Percentiles rank a stretch among this genome's conserved stretches.
These are phyloP conservation scores for Thermomucor indicae-seudaticae DNA, from an alignment of 371 early-diverging fungal genomes.

Conservation along the genomic window DNA sequence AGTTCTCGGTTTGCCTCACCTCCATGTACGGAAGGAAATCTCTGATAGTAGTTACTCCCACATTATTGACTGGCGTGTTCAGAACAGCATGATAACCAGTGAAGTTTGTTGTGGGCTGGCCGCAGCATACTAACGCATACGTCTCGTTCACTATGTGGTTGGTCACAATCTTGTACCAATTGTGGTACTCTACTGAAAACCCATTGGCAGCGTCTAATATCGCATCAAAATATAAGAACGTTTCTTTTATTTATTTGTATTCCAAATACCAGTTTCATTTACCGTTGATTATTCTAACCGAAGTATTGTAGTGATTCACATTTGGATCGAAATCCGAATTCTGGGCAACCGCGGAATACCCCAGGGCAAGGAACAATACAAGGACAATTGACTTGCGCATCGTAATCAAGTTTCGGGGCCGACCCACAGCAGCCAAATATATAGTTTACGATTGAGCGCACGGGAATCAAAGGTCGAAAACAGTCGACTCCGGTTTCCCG, in stretches of 20 bases:
- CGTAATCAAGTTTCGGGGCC: too few species aligned
- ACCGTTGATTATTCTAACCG: slow-evolving; percentile 9
- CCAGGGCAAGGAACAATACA: background rate
- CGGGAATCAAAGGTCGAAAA: too few species aligned
- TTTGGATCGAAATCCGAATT: slow-evolving; percentile 10
- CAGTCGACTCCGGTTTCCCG: too few species aligned
- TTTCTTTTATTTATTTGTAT: background rate
- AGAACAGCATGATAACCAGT: slow-evolving; percentile 10
- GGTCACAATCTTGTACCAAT: slow-evolving; percentile 19
- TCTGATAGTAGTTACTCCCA: slow-evolving; percentile 5
- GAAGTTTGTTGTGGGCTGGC: slow-evolving; percentile 7
- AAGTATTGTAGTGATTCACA: slow-evolving; percentile 9
- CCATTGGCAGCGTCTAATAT: slow-evolving; percentile 6
- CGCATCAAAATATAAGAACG: background rate
- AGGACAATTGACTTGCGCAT: too few species aligned
- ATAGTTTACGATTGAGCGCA: too few species aligned
- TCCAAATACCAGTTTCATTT: background rate
- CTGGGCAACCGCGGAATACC: slow-evolving; percentile 1
- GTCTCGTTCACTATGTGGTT: slow-evolving; percentile 13
- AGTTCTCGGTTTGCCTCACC: slow-evolving; percentile 1
- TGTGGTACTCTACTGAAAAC: slow-evolving; percentile 18
- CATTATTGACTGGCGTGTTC: slow-evolving; percentile 12
- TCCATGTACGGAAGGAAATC: slow-evolving; percentile 16
- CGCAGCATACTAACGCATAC: slow-evolving; percentile 22
- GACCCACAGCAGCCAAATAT: too few species aligned